These are phyloP conservation scores for Termitomyces sp. DNA, from an alignment of 768 basidiomycete species.

Conservation along the genomic window DNA sequence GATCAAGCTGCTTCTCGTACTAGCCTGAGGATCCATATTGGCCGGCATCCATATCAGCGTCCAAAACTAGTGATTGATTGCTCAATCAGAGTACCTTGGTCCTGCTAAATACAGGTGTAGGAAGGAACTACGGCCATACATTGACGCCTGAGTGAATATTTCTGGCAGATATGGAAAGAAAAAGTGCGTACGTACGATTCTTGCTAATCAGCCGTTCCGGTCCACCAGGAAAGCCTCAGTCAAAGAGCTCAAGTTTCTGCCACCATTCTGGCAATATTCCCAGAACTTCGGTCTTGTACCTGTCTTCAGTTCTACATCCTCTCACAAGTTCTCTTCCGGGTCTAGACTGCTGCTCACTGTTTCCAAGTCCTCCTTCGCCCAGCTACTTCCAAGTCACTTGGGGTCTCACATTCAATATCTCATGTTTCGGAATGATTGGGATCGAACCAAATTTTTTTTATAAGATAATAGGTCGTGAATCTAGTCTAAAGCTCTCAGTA, in stretches of 20 bases:
- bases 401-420: neutral
- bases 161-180: neutral
- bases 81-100: neutral
- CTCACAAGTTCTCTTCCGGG: no score
- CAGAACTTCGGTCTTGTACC: no score
- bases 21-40: neutral
- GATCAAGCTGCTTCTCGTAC: neutral
- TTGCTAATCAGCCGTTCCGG: neutral
- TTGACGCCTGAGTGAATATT: neutral
- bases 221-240: no score
- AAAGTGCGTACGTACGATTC: neutral
- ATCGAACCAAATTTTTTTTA: neutral
- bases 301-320: no score
- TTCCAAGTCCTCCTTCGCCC: no score
- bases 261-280: neutral
- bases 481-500: neutral
- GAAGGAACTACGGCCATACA: neutral
- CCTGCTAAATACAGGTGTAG: neutral
- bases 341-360: no score
- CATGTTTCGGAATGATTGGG: neutral
- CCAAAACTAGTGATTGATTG: no score
- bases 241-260: neutral
- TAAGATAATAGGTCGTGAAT: neutral
- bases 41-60: neutral
- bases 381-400: neutral